Evolutionary conservation across 345 rosid species (phyloP).

Genomic region (Alliaria petiolata): DNA sequence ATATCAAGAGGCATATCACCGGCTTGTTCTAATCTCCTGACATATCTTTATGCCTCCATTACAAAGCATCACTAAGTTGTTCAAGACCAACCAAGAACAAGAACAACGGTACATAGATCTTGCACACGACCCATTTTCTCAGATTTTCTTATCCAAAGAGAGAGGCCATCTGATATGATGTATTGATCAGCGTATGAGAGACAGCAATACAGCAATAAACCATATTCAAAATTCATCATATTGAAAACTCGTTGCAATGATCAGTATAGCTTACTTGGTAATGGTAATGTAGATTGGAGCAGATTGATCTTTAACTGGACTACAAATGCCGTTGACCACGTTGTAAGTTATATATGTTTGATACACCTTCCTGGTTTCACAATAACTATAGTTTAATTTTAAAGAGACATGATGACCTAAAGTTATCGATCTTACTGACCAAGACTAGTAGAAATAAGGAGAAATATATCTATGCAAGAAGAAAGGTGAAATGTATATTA

Average conservation of each 20-base stretch:
- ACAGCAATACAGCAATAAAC: not conserved
- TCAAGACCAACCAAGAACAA: not conserved
- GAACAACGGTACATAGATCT: not conserved
- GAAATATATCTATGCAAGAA: no score
- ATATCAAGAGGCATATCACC: not conserved
- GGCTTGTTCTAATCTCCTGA: not conserved
- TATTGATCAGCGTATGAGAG: no score
- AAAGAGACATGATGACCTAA: not conserved
- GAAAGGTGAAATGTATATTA: no score
- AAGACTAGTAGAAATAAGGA: no score
- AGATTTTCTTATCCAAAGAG: not conserved
- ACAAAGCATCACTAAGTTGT: not conserved
- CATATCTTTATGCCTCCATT: not conserved
- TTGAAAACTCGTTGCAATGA: not conserved
- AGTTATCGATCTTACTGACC: slow-evolving; percentile 50
- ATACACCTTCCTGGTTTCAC: slow-evolving; percentile 67
- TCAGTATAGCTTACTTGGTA: slow-evolving; percentile 43
- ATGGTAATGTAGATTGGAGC: slow-evolving; percentile 82
- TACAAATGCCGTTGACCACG: slow-evolving; percentile 51
- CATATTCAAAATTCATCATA: not conserved
- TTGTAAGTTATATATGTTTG: slow-evolving; percentile 78
- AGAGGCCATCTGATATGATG: not conserved
- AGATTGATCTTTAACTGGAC: slow-evolving; percentile 54
- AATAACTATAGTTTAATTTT: not conserved
- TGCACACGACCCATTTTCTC: not conserved